These are phyloP conservation scores for Clarireedia monteithiana DNA, from an alignment of 2,329 filamentous ascomycete genomes.

Conservation along the genomic window DNA sequence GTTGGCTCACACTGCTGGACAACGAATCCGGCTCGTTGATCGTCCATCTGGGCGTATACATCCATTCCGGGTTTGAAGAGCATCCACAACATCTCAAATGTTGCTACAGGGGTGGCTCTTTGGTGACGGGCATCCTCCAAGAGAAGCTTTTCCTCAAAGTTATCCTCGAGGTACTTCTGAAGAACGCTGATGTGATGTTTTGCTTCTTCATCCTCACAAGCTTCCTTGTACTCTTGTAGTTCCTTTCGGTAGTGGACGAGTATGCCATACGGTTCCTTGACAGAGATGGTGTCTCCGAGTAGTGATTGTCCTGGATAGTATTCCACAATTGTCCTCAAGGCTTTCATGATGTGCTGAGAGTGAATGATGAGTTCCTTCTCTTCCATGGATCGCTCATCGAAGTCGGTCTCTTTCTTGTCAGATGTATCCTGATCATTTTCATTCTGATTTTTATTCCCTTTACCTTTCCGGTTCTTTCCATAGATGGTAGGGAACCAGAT, in stretches of 20 bases:
- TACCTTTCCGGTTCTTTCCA: constrained; percentile 10
- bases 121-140: constrained; percentile 15
- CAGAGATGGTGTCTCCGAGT: constrained; percentile 16
- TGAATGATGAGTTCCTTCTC: constrained; percentile 21
- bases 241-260: constrained; percentile 25
- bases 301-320: constrained; percentile 20
- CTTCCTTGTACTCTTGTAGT: constrained; percentile 17
- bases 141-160: constrained; percentile 16
- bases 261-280: constrained; percentile 33
- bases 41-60: constrained; percentile 17
- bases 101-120: constrained; percentile 15
- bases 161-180: constrained; percentile 18
- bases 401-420: constrained; percentile 9
- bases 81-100: constrained; percentile 22
- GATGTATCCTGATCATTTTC: not conserved
- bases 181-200: constrained; percentile 16
- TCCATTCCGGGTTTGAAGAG: constrained; percentile 21
- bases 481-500: constrained; percentile 21
- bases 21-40: constrained; percentile 17
- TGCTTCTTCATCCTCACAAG: constrained; percentile 17
- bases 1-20: constrained; percentile 13
- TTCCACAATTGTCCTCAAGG: constrained; percentile 16
- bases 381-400: constrained; percentile 21
- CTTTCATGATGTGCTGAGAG: constrained; percentile 20
- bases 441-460: constrained; percentile 12